Conservation (phyloP, 768 basidiomycete genomes). For the Hypholoma fasciculare region DNA sequence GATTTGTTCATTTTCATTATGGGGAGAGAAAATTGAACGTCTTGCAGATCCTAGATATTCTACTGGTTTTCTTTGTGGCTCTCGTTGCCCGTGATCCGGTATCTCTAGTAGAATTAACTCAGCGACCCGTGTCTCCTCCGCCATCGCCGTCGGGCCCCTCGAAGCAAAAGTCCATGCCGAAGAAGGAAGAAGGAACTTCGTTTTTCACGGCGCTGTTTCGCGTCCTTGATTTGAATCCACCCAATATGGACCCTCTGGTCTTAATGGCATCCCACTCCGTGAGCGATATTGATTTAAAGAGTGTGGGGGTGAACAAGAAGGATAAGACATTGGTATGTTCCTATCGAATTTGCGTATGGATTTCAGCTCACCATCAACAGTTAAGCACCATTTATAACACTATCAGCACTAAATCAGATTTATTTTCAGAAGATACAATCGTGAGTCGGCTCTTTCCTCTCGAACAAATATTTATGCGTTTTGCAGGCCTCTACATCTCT, state of each 20-base stretch:
- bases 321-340: conserved; percentile 55
- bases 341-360: background rate
- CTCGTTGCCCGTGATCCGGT: conserved; percentile 60
- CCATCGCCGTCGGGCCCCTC: conserved; percentile 11
- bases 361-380: conserved; percentile 20
- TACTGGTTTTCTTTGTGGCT: conserved; percentile 60
- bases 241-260: conserved; percentile 50
- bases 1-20: background rate
- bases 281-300: conserved; percentile 46
- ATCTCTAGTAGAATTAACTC: conserved; percentile 56
- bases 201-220: conserved; percentile 44
- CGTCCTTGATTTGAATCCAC: conserved; percentile 32
- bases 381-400: conserved; percentile 35
- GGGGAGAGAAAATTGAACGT: background rate
- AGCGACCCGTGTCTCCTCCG: conserved; percentile 17
- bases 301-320: conserved; percentile 52
- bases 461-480: background rate
- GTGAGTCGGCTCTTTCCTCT: conserved; percentile 25
- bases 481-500: conserved; percentile 53
- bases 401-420: conserved; percentile 32
- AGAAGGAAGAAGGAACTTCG: conserved; percentile 12
- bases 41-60: conserved; percentile 61
- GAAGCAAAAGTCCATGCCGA: conserved; percentile 8
- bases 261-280: conserved; percentile 28
- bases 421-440: conserved; percentile 32